phyloP scores from a whole-genome alignment of 2,329 filamentous ascomycete species.

The Coniochaeta pulveracea region DNA sequence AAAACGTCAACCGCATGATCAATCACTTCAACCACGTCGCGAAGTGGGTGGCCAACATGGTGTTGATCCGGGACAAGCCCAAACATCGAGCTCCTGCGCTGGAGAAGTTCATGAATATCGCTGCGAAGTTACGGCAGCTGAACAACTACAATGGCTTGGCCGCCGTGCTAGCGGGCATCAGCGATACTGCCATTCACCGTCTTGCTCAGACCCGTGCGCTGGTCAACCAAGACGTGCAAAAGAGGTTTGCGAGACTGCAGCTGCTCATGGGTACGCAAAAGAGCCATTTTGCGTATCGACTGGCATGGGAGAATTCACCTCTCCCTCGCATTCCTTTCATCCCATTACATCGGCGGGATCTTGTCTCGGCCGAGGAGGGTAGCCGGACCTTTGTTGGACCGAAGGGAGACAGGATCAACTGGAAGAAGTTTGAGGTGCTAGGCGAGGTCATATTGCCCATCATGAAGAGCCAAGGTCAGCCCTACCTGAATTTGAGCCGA shows the following conservation, averaged over 20 bases:
- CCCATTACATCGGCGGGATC: slow-evolving; percentile 76
- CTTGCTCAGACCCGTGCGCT: slow-evolving; percentile 69
- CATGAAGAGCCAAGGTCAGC: slow-evolving; percentile 79
- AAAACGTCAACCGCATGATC: slow-evolving; percentile 90
- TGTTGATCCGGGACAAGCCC: slow-evolving; percentile 84
- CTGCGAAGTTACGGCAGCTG: slow-evolving; percentile 71
- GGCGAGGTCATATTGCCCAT: slow-evolving; percentile 84
- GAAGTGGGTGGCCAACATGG: slow-evolving; percentile 72
- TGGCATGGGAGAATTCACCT: slow-evolving; percentile 94
- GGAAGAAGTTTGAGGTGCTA: slow-evolving; percentile 96
- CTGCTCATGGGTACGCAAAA: slow-evolving; percentile 90
- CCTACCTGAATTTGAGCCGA: slow-evolving; percentile 61
- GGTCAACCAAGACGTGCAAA: slow-evolving; percentile 59
- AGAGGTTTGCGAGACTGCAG: slow-evolving; percentile 77
- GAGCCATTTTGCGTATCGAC: slow-evolving; percentile 87
- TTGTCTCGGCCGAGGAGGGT: slow-evolving; percentile 86
- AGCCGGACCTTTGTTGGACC: slow-evolving; percentile 79
- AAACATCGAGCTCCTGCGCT: slow-evolving; percentile 87
- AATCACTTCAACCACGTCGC: slow-evolving; percentile 82
- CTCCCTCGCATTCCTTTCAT: slow-evolving; percentile 87
- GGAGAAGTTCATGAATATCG: slow-evolving; percentile 92
- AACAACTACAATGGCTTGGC: slow-evolving; percentile 97
- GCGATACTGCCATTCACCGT: slow-evolving; percentile 75
- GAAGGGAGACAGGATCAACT: slow-evolving; percentile 71
- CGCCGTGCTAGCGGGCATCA: slow-evolving; percentile 88